Evolutionary conservation across 768 basidiomycete genomes (phyloP).

Genomic region (Lyophyllum semitale): DNA sequence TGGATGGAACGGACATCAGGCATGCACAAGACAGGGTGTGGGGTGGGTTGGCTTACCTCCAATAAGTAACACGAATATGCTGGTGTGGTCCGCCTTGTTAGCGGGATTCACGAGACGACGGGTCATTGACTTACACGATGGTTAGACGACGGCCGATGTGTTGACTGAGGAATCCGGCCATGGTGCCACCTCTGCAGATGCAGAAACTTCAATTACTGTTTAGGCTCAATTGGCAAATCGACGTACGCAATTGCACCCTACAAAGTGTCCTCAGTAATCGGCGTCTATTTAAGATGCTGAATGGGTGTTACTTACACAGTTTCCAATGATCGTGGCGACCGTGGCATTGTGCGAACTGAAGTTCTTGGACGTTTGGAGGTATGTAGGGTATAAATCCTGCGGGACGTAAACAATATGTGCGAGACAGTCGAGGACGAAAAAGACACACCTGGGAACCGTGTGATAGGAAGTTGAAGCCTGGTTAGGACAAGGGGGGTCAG

Average conservation of each 20-base stretch:
- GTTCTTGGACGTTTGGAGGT: constrained; percentile 53
- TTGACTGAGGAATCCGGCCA: constrained; percentile 22
- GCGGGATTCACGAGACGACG: neutral
- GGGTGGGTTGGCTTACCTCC: constrained; percentile 50
- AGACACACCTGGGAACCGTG: constrained; percentile 47
- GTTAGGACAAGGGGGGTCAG: neutral
- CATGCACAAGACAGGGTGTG: too few relatives aligned
- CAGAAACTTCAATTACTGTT: too few relatives aligned
- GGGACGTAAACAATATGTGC: constrained; percentile 16
- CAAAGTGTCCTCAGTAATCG: neutral
- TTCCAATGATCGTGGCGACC: constrained; percentile 70
- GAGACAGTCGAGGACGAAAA: constrained; percentile 29
- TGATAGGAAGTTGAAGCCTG: constrained; percentile 57
- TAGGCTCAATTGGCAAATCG: neutral
- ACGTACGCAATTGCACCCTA: constrained; percentile 24
- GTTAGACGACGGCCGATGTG: constrained; percentile 23
- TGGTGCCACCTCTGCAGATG: constrained; percentile 17
- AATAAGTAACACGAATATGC: constrained; percentile 55
- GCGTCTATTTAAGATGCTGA: neutral
- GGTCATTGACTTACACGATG: constrained; percentile 18
- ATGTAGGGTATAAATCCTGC: constrained; percentile 65
- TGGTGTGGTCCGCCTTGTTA: constrained; percentile 19
- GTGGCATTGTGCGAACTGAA: constrained; percentile 51
- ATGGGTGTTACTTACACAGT: constrained; percentile 34
- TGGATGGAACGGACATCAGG: constrained; percentile 7